Base-by-base conservation (phyloP, 1,139 yeast genomes). In the Wickerhamiella infanticola region DNA sequence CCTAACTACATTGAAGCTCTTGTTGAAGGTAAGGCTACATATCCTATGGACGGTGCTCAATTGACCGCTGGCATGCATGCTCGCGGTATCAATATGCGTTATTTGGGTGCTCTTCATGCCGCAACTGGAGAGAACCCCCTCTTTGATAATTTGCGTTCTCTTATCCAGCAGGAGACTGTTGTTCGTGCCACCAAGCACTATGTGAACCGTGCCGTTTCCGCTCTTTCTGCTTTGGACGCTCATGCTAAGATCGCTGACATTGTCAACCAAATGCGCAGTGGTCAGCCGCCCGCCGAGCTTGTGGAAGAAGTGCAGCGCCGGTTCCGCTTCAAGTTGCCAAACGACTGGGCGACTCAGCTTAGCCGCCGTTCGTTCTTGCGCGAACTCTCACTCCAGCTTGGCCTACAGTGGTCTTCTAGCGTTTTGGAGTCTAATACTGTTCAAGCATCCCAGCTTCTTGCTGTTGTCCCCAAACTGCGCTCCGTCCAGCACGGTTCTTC, bases 21-120 rank as follows among this genome's bases (percentile, higher is more conserved):
- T 45, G 69, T 68, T 38, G 55, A 60, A 4, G 71, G 75, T 23
- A 67, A 69, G 44, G 67, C 72, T 39, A 70, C 79, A 44, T 72
- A 79, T 36, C 95, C 95, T 42, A 69, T 83, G 50, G 95, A 85
- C 59, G 95, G 97, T 51, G 60, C 65, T 4, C 90, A 86, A 56
- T 73, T 90, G 57, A 68, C 85, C 31, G 68, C 70, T 39, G 62
- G 72, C 46, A 65, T 90, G 63, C 98, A 90, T 63, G 74, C 74
- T 55, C 69, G 70, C 45, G 98, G 98, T 69, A 80, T 90, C 60
- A 88, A 85, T 62, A 62, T 88, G 67, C 81, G 98, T 65, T 88
- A 90, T 59, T 70, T 90, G 57, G 96, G 96, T 50, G 65, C 40
- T 3, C 41, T 62, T 3, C 48, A 52, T 39, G 35, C 29, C 44